Evolutionary conservation across 768 basidiomycete genomes (phyloP), one percentile per base, ranked within the genome.

Genomic region (Tulasnella sp.): DNA sequence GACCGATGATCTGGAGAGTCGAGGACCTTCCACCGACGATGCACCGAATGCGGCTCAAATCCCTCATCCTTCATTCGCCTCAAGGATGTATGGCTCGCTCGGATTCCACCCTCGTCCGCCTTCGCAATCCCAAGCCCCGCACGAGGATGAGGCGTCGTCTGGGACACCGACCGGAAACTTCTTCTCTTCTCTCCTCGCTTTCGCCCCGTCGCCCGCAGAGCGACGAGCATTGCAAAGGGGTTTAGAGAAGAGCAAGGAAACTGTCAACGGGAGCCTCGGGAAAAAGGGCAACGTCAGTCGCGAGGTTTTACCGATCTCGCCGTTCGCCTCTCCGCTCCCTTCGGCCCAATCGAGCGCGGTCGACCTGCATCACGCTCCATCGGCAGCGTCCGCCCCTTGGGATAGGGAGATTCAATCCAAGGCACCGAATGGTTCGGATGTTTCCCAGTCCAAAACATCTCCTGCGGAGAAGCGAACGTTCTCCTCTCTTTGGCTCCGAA

Each of bases 121-220:
- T 8, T 39, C 63, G 14, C 62, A 63, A n/a, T 2, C 39, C 26
- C 62, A 72, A 42, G 34, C 39, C 19, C 8, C 22, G 36, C 39
- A 39, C 0, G 35, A 66, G 36, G 36, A 72, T 26, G 71, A 32
- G 64, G 29, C 62, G 12, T 16, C 62, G 32, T 39, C 71, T 62
- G 62, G 36, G 14, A 64, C 73, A 9, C 44, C 73, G 8, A 69
- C 66, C 19, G 69, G 73, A 16, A 68, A 65, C 65, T 77, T 82
- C 72, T 81, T 83, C 78, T 81, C 79, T 66, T 81, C 80, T n/a
- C 79, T 91, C 72, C 91, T 90, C 77, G 92, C 92, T 19, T 95
- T 95, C 79, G 92, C 91, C 40, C 92, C 92, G 37, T 94, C 92
- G 75, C 90, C 89, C 69, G 91, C 89, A 74, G 92, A 95, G 83